These are phyloP conservation scores for Sanghuangporus weigelae DNA, from an alignment of 1,284 basidiomycete genomes.

Conservation along the genomic window DNA sequence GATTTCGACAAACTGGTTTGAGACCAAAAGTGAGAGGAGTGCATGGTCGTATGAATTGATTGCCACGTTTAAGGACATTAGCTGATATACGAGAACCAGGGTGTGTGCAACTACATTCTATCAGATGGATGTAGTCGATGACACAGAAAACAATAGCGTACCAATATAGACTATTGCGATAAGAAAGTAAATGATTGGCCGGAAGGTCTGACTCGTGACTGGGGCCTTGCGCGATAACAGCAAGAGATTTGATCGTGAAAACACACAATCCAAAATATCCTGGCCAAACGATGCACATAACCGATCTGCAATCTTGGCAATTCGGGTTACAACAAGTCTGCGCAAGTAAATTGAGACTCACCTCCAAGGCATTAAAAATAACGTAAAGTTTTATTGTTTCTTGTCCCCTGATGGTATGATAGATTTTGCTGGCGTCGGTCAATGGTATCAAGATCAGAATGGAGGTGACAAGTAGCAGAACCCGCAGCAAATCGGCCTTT, in stretches of 20 bases:
- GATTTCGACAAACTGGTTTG: slow-evolving; percentile 99
- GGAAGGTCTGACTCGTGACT: slow-evolving; percentile 56
- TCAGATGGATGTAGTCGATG: not conserved
- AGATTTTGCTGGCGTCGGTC: slow-evolving; percentile 97
- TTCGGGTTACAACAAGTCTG: not conserved
- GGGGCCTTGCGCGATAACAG: slow-evolving; percentile 59
- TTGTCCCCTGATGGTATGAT: slow-evolving; percentile 97
- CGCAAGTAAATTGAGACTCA: slow-evolving; percentile 30
- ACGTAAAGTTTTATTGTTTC: slow-evolving; percentile 99
- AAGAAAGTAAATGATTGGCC: slow-evolving; percentile 82
- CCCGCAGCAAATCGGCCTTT: slow-evolving; percentile 86
- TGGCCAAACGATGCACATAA: slow-evolving; percentile 97
- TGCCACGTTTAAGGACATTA: slow-evolving; percentile 94
- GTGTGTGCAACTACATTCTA: slow-evolving; percentile 70
- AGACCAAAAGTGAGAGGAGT: slow-evolving; percentile 89
- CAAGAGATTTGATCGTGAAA: slow-evolving; percentile 87
- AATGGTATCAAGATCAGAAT: slow-evolving; percentile 74
- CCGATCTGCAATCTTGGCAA: slow-evolving; percentile 82
- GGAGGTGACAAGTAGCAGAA: slow-evolving; percentile 72
- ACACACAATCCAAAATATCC: slow-evolving; percentile 94
- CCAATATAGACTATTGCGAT: slow-evolving; percentile 84
- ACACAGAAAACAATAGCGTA: slow-evolving; percentile 32
- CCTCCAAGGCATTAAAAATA: slow-evolving; percentile 97
- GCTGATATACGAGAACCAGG: slow-evolving; percentile 95
- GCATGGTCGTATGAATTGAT: slow-evolving; percentile 99